Evolutionary conservation across 805 yeast genomes (phyloP).

Genomic region (Aciculoconidium aculeatum): DNA sequence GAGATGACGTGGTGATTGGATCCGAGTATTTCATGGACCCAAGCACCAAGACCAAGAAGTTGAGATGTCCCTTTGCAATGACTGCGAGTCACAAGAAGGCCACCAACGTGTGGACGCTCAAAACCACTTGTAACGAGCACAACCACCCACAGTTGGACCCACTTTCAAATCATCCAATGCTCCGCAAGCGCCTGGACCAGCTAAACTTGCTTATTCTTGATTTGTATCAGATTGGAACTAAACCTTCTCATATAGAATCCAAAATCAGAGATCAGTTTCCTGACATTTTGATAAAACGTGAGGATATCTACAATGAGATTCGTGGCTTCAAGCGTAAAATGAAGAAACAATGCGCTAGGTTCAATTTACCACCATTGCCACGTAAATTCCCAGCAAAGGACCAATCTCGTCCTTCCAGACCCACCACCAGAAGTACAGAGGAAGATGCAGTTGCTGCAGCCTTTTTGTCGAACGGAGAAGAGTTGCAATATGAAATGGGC

Average conservation of each 20-base stretch:
- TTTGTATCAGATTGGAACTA: constrained; percentile 49
- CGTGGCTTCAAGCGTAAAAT: constrained; percentile 49
- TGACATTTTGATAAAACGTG: constrained; percentile 49
- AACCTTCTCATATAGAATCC: constrained; percentile 49
- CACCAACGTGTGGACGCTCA: constrained; percentile 45
- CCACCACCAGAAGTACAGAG: too few relatives aligned
- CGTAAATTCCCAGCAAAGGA: constrained; percentile 8
- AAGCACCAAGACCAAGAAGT: constrained; percentile 44
- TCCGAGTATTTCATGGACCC: constrained; percentile 34
- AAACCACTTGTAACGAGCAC: constrained; percentile 51
- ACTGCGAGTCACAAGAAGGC: constrained; percentile 49
- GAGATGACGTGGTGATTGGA: constrained; percentile 25
- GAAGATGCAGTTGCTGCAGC: constrained; percentile 12
- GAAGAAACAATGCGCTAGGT: constrained; percentile 33
- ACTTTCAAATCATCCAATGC: constrained; percentile 49
- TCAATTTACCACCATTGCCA: constrained; percentile 9
- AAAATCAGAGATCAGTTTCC: constrained; percentile 48
- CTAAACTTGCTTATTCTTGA: constrained; percentile 47
- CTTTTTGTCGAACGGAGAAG: constrained; percentile 17
- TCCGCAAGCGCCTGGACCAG: constrained; percentile 48
- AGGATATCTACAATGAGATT: constrained; percentile 54
- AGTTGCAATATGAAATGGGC: constrained; percentile 16
- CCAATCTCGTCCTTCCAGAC: constrained; percentile 11
- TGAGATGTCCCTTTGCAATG: constrained; percentile 55
- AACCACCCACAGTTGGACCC: constrained; percentile 56